Evolutionary conservation across 495 filamentous ascomycete species (phyloP), one percentile per base, ranked within the genome.

Genomic region (Thermochaetoides thermophila): DNA sequence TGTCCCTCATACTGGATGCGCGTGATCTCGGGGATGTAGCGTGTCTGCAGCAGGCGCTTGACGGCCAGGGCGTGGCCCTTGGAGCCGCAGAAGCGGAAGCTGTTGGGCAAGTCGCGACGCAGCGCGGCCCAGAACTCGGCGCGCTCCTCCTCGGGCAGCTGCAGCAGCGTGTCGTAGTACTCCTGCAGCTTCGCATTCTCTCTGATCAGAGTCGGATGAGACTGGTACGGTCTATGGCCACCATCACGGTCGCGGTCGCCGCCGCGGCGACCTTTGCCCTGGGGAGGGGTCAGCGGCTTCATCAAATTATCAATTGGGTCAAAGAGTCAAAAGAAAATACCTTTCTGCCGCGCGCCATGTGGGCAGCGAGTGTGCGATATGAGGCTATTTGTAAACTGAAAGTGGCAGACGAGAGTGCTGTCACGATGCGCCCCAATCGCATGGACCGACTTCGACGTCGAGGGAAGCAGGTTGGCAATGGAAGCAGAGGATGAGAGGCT

Each of bases 31-130:
- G 91, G 89, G 27, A 92, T 76, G 49, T 95, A 86, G 39, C 73
- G 70, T n/a, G 86, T 74, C 48, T 82, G 78, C 19, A 97, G 66
- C 7, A 79, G 72, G 41, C 84, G 64, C 53, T 87, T 78, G 13
- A 96, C 89, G 38, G 80, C 69, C 37, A 95, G 63, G 11, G 89
- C 91, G 58, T 95, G 84, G 19, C 77, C 78, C 65, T 82, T 84
- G 3, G 84, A 92, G 5, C 89, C 87, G 31, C 84, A 83, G 57
- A 97, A 97, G 22, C 91, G 71, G 66, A 95, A 97, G 55, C 82
- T 91, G 59, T 89, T 95, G 28, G 89, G 89, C 2, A 97, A 65
- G 45, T 94, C 86, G 42, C 75, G 64, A 36, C 72, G 68, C 43
- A 96, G 56, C 4, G 80, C 64, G 5, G 63, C 59, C 89, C 89